Percentiles rank a stretch among this genome's conserved stretches.
Conservation (phyloP, 2,329 filamentous ascomycete species). For the Elsinoe arachidis region DNA sequence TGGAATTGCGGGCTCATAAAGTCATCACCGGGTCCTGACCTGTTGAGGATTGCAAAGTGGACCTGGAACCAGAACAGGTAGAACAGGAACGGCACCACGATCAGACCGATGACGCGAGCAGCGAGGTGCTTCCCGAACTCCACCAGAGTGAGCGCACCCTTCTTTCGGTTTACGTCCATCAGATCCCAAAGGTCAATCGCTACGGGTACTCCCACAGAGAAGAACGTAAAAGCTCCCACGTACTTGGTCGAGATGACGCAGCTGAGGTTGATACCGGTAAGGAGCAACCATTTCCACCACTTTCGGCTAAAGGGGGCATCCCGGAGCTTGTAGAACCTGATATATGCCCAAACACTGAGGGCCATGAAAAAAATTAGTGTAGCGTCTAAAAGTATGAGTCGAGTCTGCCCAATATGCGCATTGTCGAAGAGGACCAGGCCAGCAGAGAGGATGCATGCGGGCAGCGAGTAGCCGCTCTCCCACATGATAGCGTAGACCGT, state of each 20-base stretch:
- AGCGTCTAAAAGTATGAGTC: constrained; percentile 88
- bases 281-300: constrained; percentile 99
- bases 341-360: constrained; percentile 83
- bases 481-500: constrained; percentile 97
- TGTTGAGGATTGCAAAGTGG: constrained; percentile 80
- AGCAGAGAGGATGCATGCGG: constrained; percentile 79
- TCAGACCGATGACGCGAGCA: constrained; percentile 76
- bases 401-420: constrained; percentile 92
- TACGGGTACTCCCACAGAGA: constrained; percentile 92
- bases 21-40: constrained; percentile 90
- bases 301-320: constrained; percentile 85
- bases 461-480: constrained; percentile 96
- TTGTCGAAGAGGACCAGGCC: constrained; percentile 91
- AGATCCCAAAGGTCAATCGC: constrained; percentile 92
- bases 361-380: constrained; percentile 95
- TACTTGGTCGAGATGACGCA: constrained; percentile 99
- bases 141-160: constrained; percentile 68
- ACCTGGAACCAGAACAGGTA: constrained; percentile 99
- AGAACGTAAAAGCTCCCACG: constrained; percentile 90
- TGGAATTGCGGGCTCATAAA: constrained; percentile 99
- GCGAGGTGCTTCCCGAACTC: constrained; percentile 84
- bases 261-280: constrained; percentile 89
- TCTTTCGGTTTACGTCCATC: constrained; percentile 75
- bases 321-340: constrained; percentile 94
- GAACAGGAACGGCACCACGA: constrained; percentile 89